Conservation (phyloP, 1,284 basidiomycete species). For the Ustilago trichophora region DNA sequence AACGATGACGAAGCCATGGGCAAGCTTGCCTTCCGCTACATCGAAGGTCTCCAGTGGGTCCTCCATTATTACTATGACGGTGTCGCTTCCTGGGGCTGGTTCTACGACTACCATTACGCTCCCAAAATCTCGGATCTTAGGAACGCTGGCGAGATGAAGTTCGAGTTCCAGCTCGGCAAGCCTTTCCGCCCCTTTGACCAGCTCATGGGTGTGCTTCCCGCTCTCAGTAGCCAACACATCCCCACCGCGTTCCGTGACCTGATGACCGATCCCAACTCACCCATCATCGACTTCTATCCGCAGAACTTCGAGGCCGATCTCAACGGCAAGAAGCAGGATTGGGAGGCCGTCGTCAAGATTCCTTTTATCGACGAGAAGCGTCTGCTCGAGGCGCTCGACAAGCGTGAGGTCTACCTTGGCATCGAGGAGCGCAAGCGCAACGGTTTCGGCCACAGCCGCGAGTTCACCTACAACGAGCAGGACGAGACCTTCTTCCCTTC, state of each 20-base stretch:
- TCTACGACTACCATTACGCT: slow-evolving; percentile 97
- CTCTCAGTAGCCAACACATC: slow-evolving; percentile 85
- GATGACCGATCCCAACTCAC: slow-evolving; percentile 85
- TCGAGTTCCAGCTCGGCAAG: slow-evolving; percentile 83
- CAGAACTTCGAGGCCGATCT: slow-evolving; percentile 87
- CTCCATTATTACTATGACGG: slow-evolving; percentile 98
- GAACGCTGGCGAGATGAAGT: slow-evolving; percentile 79
- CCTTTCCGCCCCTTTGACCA: slow-evolving; percentile 97
- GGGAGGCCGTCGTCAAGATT: slow-evolving; percentile 99
- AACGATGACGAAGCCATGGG: slow-evolving; percentile 71
- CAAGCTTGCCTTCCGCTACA: slow-evolving; percentile 72
- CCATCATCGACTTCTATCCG: slow-evolving; percentile 95
- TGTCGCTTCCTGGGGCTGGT: slow-evolving; percentile 98
- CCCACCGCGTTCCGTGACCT: slow-evolving; percentile 88
- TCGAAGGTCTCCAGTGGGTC: slow-evolving; percentile 97
- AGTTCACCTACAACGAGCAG: slow-evolving; percentile 76
- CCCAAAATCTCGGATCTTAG: slow-evolving; percentile 77
- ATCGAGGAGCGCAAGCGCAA: slow-evolving; percentile 83
- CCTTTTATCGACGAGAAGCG: slow-evolving; percentile 92
- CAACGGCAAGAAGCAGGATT: slow-evolving; percentile 98
- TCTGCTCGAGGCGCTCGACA: slow-evolving; percentile 74
- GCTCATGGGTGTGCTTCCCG: slow-evolving; percentile 95
- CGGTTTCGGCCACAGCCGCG: slow-evolving; percentile 78
- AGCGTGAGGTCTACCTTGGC: slow-evolving; percentile 82
- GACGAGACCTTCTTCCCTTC: slow-evolving; percentile 79